Evolutionary conservation across 2,329 filamentous ascomycete genomes (phyloP), one percentile per base, ranked within the genome.

Genomic region (Cladosporium austrohemisphaericum): DNA sequence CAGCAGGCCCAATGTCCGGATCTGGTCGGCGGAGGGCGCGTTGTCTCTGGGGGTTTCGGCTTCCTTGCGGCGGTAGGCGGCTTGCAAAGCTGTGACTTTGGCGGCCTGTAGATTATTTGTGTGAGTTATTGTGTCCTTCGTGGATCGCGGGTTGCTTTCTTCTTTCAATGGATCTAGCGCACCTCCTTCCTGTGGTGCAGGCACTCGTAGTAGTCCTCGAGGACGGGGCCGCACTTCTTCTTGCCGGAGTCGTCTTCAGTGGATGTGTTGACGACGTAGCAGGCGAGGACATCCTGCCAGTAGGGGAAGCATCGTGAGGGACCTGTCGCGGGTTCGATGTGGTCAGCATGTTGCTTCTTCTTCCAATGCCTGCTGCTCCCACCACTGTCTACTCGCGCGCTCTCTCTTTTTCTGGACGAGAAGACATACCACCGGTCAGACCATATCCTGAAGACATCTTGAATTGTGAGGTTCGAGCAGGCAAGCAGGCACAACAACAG

Each of bases 121-220:
- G 28, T 23, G 43, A 18, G 19, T 37, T 19, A 13, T 3, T 22
- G 33, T 5, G 9, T 13, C 14, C 9, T 10, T 13, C 23, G 11
- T 26, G 11, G 26, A 16, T 45, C 5, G 22, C 29, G 19, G 18
- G 22, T 37, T n/a, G n/a, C n/a, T n/a, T n/a, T n/a, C n/a, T n/a
- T n/a, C n/a, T 5, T 14, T 29, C 41, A 29, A 23, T 29, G 38
- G 31, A 13, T n/a, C 10, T 9, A 26, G 41, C 81, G 51, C 65
- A 97, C 93, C 88, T 98, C 93, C 77, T 98, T 98, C 78, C 86
- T 90, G 78, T 98, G 93, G 71, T 98, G 93, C 67, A 98, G 75
- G 72, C 94, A 98, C 76, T 98, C 93, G 70, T 96, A 95, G 77
- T 98, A 98, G 69, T 98, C 93, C 70, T 98, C 93, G 58, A 97